Percentiles rank a stretch among this genome's conserved stretches.
Conservation (phyloP, 2,329 filamentous ascomycete genomes). For the Ploettnerulaceae sp. region DNA sequence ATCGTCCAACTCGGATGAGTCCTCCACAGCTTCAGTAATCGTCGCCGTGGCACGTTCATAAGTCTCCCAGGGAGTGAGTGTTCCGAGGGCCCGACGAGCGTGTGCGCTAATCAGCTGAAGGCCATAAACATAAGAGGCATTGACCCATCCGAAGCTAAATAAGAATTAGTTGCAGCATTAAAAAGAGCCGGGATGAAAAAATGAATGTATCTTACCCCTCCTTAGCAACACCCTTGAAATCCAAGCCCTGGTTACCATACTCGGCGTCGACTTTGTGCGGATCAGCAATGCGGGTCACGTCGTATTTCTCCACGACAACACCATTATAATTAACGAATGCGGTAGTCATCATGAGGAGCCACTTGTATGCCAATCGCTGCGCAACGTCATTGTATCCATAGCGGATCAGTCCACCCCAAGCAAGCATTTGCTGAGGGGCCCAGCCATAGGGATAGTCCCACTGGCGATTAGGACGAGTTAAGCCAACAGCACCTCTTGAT, state of each 20-base stretch:
- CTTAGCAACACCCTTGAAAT: conserved; percentile 92
- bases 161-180: conserved; percentile 23
- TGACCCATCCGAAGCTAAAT: conserved; percentile 92
- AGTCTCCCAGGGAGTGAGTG: conserved; percentile 64
- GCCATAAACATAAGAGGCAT: conserved; percentile 94
- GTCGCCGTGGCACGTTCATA: conserved; percentile 3
- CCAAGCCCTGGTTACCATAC: conserved; percentile 92
- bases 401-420: conserved; percentile 86
- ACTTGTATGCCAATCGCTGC: conserved; percentile 87
- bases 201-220: conserved; percentile 69
- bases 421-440: conserved; percentile 97
- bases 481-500: conserved; percentile 72
- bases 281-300: conserved; percentile 84
- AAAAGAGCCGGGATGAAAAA: not conserved
- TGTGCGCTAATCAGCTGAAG: conserved; percentile 83
- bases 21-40: not conserved
- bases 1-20: not conserved
- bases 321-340: conserved; percentile 98
- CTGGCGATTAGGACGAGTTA: conserved; percentile 87
- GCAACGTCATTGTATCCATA: conserved; percentile 92
- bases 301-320: conserved; percentile 97
- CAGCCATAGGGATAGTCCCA: conserved; percentile 99
- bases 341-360: conserved; percentile 98
- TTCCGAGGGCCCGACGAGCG: conserved; percentile 82
- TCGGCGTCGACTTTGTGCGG: conserved; percentile 94